Evolutionary conservation across 2,329 filamentous ascomycete species (phyloP).

Genomic region (Verticillium longisporum): DNA sequence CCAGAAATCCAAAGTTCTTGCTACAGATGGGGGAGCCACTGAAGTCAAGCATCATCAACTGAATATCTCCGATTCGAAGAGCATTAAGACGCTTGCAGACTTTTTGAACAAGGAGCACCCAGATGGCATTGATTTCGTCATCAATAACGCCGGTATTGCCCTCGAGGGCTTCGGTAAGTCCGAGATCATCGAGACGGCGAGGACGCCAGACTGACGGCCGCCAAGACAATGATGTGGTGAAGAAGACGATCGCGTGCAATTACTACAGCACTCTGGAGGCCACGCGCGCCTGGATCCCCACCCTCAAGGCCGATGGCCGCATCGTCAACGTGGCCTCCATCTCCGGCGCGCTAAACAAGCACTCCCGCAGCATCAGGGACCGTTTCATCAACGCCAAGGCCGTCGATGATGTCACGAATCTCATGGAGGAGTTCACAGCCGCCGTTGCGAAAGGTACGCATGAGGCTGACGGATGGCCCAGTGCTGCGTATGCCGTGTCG

Average conservation of each 20-base stretch:
- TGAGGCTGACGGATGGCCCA: conserved; percentile 39
- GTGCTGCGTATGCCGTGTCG: conserved; percentile 39
- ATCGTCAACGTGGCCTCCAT: conserved; percentile 42
- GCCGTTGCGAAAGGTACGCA: conserved; percentile 38
- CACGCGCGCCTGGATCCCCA: conserved; percentile 34
- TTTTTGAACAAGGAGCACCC: conserved; percentile 35
- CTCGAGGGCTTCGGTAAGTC: conserved; percentile 34
- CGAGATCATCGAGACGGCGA: neutral
- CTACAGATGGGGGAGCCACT: conserved; percentile 28
- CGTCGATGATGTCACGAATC: conserved; percentile 33
- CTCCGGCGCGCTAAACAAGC: conserved; percentile 35
- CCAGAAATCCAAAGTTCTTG: conserved; percentile 36
- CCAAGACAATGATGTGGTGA: conserved; percentile 36
- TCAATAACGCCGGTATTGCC: conserved; percentile 47
- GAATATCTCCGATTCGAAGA: conserved; percentile 38
- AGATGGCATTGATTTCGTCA: conserved; percentile 42
- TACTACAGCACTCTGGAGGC: conserved; percentile 44
- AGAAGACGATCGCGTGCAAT: conserved; percentile 40
- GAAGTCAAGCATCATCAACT: conserved; percentile 39
- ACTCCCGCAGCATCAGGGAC: conserved; percentile 31
- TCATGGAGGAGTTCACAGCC: conserved; percentile 41
- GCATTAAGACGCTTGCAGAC: conserved; percentile 32
- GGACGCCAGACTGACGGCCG: neutral
- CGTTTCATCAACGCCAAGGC: conserved; percentile 32
- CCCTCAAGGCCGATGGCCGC: conserved; percentile 35